Evolutionary conservation across 176 grass and related monocot genomes (phyloP), one percentile per base, ranked within the genome.

Genomic region (Calamus simplicifolius): DNA sequence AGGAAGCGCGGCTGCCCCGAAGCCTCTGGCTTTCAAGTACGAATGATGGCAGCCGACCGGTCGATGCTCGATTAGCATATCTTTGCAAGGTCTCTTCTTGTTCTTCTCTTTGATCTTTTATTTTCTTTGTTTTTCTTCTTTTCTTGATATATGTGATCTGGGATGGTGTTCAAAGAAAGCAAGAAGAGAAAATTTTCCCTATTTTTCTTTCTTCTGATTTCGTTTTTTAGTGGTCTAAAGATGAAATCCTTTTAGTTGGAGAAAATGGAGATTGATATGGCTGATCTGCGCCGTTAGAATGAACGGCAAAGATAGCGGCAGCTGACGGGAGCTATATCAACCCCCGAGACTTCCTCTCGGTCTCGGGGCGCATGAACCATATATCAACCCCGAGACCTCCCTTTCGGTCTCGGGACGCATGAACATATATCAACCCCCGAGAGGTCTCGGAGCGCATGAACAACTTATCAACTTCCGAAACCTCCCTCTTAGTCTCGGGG

Each of bases 61-160:
- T 64, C 31, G 66, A 71, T 27, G 65, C 54, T 69, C 76, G 73
- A 57, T 78, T 95, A 51, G 64, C 63, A 18, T 73, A 83, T 85
- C 72, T 95, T 48, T 89, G 79, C 85, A 77, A 95, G 85, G 90
- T 89, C 29, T 77, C 35, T 69, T 55, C 63, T 27, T 17, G 29
- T 50, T 27, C 14, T 31, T 30, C 64, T 52, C 1, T n/a, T 57
- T 17, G 60, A 5, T 29, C 23, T 71, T 12, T 18, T 23, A 31
- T 21, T 54, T 73, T 25, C 19, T 3, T 2, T 75, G 7, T 4
- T 21, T 35, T 58, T 58, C 27, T 15, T 29, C 16, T 28, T 55
- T 31, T 5, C 12, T 71, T 66, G 60, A 38, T 65, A 7, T 59
- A 18, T 70, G 31, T 50, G 50, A 63, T 55, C 18, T 13, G 35